These are phyloP conservation scores for Isabelozyma rhagii DNA, from an alignment of 805 yeast genomes.

Conservation along the genomic window DNA sequence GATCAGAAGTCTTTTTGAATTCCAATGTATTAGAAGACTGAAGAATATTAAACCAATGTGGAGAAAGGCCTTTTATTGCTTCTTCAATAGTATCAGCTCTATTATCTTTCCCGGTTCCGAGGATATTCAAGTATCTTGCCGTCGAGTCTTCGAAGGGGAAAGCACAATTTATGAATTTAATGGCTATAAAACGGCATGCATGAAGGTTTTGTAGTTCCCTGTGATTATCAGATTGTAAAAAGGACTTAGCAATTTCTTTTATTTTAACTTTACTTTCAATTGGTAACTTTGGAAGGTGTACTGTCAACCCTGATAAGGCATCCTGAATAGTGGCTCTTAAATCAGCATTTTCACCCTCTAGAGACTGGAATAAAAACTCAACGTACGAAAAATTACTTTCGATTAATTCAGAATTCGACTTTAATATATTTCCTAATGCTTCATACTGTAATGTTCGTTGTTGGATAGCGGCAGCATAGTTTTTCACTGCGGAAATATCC, in stretches of 20 bases:
- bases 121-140: conserved; percentile 63
- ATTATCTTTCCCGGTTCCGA: conserved; percentile 58
- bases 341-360: conserved; percentile 61
- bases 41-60: conserved; percentile 67
- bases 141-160: conserved; percentile 66
- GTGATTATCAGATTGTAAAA: conserved; percentile 16
- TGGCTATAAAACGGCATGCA: conserved; percentile 58
- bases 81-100: conserved; percentile 77
- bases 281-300: conserved; percentile 43
- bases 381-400: conserved; percentile 48
- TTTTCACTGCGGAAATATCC: conserved; percentile 30
- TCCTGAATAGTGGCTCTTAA: conserved; percentile 69
- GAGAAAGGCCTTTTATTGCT: conserved; percentile 75
- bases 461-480: conserved; percentile 28
- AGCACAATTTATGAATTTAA: conserved; percentile 61
- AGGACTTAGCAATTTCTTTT: conserved; percentile 31
- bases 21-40: conserved; percentile 42
- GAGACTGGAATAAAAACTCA: conserved; percentile 67
- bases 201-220: conserved; percentile 26
- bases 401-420: conserved; percentile 41
- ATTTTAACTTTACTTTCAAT: conserved; percentile 37
- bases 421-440: conserved; percentile 66
- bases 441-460: conserved; percentile 72
- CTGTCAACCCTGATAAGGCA: conserved; percentile 57
- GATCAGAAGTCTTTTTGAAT: conserved; percentile 42